Evolutionary conservation across 164 flowering plant species (phyloP).

Genomic region (Annona cherimola): DNA sequence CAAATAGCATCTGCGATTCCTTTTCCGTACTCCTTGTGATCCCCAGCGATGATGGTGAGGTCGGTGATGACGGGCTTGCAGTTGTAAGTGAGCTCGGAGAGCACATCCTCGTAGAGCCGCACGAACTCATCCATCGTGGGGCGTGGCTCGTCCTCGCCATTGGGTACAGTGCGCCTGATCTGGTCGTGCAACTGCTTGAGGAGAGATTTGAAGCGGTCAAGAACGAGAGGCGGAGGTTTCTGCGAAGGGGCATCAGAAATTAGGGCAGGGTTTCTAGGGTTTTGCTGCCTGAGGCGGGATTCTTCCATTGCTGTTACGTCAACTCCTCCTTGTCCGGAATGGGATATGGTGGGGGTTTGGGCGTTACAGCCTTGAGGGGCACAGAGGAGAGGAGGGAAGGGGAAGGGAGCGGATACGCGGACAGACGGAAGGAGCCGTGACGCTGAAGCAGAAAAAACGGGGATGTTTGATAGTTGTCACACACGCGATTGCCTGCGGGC

Average conservation of each 20-base stretch:
- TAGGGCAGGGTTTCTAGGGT: not conserved
- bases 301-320: not conserved
- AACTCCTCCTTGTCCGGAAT: not conserved
- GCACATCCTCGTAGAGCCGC: slow-evolving; percentile 51
- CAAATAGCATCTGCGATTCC: slow-evolving; percentile 93
- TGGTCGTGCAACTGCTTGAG: slow-evolving; percentile 65
- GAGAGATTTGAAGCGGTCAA: slow-evolving; percentile 59
- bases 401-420: not conserved
- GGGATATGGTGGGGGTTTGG: not conserved
- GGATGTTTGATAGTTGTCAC: not conserved
- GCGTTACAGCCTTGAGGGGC: not conserved
- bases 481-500: not conserved
- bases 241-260: slow-evolving; percentile 17
- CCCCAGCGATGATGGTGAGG: slow-evolving; percentile 91
- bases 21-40: slow-evolving; percentile 56
- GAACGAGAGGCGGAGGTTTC: slow-evolving; percentile 32
- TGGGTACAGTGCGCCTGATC: slow-evolving; percentile 13
- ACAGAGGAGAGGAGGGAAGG: not conserved
- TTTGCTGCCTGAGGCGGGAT: not conserved
- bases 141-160: slow-evolving; percentile 27
- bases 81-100: slow-evolving; percentile 69
- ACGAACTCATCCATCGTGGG: slow-evolving; percentile 59
- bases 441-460: not conserved
- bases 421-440: not conserved
- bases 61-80: slow-evolving; percentile 96